These are phyloP conservation scores for Penicillium sp. DNA, from an alignment of 2,329 filamentous ascomycete species.

Conservation along the genomic window DNA sequence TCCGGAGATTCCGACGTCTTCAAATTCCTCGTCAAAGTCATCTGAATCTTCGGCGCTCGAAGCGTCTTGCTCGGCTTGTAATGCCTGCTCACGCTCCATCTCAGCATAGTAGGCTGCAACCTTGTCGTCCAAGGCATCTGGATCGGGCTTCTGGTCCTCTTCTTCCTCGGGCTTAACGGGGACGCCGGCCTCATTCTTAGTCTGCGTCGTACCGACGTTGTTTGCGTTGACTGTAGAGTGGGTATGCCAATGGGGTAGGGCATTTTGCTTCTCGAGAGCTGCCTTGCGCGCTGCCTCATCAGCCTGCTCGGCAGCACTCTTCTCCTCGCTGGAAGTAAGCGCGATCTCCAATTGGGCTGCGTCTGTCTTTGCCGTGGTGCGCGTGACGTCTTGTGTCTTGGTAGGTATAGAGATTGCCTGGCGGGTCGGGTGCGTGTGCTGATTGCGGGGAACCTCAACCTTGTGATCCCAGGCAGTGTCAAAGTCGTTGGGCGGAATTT, in stretches of 20 bases:
- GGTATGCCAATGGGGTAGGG: conserved; percentile 53
- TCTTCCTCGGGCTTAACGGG: conserved; percentile 41
- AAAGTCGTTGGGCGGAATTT: conserved; percentile 50
- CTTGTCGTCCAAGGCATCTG: conserved; percentile 46
- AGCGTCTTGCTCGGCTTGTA: conserved; percentile 42
- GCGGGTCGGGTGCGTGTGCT: conserved; percentile 42
- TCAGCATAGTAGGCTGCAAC: conserved; percentile 48
- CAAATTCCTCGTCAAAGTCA: conserved; percentile 44
- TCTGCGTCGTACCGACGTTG: conserved; percentile 22
- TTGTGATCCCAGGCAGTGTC: conserved; percentile 50
- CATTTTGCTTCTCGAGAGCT: conserved; percentile 51
- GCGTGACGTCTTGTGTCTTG: conserved; percentile 40
- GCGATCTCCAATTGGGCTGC: conserved; percentile 48
- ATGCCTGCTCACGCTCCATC: conserved; percentile 44
- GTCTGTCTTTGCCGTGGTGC: conserved; percentile 45
- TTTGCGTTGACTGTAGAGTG: conserved; percentile 46
- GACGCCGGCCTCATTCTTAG: conserved; percentile 33
- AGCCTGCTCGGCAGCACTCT: conserved; percentile 49
- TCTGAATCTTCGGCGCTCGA: conserved; percentile 42
- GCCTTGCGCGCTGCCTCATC: conserved; percentile 49
- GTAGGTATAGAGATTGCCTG: conserved; percentile 41
- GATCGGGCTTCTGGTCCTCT: conserved; percentile 42
- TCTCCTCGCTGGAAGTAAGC: conserved; percentile 49
- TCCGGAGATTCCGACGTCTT: conserved; percentile 43
- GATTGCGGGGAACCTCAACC: conserved; percentile 45